A percentile compares a stretch with the other conserved stretches of the same genome.
Evolutionary conservation across 2,329 filamentous ascomycete species (phyloP).

Genomic region (Cladosporium velox): DNA sequence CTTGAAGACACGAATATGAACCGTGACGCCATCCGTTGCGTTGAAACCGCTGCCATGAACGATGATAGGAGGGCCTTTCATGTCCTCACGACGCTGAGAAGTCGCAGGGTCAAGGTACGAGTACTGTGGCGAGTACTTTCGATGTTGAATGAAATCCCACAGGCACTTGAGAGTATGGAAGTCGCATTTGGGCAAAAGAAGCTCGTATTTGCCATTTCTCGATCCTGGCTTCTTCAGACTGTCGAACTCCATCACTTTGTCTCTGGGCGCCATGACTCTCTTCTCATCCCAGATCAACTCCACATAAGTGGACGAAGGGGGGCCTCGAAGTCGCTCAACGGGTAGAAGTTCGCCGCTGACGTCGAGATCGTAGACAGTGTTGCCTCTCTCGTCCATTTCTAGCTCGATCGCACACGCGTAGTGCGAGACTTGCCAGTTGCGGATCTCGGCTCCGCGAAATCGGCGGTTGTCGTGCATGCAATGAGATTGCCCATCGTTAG

Average conservation of each 20-base stretch:
- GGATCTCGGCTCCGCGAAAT: conserved; percentile 33
- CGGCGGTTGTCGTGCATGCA: conserved; percentile 36
- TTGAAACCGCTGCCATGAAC: background rate
- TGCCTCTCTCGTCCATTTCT: conserved; percentile 39
- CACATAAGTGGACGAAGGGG: conserved; percentile 38
- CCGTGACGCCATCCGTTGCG: conserved; percentile 24
- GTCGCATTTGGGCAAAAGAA: conserved; percentile 37
- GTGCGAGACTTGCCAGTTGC: conserved; percentile 36
- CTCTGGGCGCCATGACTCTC: conserved; percentile 36
- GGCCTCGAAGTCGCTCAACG: conserved; percentile 33
- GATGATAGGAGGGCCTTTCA: conserved; percentile 9
- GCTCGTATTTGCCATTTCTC: conserved; percentile 34
- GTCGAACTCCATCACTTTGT: conserved; percentile 34
- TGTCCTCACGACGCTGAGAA: background rate
- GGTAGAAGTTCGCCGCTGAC: conserved; percentile 35
- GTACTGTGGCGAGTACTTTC: conserved; percentile 4
- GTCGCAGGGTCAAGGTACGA: background rate
- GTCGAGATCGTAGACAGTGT: conserved; percentile 39
- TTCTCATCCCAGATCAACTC: conserved; percentile 43
- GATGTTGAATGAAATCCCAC: conserved; percentile 35
- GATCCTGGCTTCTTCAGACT: conserved; percentile 38
- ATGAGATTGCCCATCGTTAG: conserved; percentile 32
- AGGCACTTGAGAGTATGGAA: conserved; percentile 39
- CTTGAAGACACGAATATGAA: conserved; percentile 37
- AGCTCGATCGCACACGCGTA: conserved; percentile 37